These are phyloP conservation scores for Epichloe brachyelytri DNA, from an alignment of 2,329 filamentous ascomycete genomes.

Conservation along the genomic window DNA sequence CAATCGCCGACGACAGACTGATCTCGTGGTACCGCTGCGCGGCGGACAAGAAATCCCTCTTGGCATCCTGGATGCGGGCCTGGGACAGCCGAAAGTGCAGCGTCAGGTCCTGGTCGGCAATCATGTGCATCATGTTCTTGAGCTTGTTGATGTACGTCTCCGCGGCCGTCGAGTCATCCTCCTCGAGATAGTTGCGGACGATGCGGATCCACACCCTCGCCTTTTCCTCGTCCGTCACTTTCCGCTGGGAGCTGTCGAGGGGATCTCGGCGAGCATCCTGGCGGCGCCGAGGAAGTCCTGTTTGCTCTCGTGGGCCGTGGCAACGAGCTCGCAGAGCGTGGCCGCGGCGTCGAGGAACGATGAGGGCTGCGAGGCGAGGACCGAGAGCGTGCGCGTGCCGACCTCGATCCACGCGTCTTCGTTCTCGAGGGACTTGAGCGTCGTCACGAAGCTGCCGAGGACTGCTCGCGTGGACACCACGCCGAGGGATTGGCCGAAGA, in stretches of 20 bases:
- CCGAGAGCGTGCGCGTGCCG: slow-evolving; percentile 57
- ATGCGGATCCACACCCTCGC: slow-evolving; percentile 86
- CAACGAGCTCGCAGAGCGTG: slow-evolving; percentile 65
- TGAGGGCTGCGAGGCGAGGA: slow-evolving; percentile 48
- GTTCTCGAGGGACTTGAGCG: slow-evolving; percentile 47
- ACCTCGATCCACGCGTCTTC: slow-evolving; percentile 61
- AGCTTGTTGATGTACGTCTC: slow-evolving; percentile 87
- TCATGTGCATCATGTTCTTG: slow-evolving; percentile 78
- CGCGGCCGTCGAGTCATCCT: slow-evolving; percentile 76
- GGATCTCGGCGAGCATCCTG: slow-evolving; percentile 65
- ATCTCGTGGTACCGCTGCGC: slow-evolving; percentile 81
- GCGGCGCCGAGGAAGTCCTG: slow-evolving; percentile 75
- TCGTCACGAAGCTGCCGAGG: slow-evolving; percentile 51
- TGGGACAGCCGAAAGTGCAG: slow-evolving; percentile 85
- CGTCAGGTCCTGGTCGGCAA: slow-evolving; percentile 59
- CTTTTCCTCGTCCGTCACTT: slow-evolving; percentile 70
- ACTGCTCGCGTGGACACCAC: slow-evolving; percentile 65
- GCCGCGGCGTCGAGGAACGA: slow-evolving; percentile 77
- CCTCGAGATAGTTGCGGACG: slow-evolving; percentile 85
- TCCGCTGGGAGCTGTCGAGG: slow-evolving; percentile 77
- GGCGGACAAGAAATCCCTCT: slow-evolving; percentile 79
- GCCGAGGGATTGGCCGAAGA: slow-evolving; percentile 57
- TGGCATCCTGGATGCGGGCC: slow-evolving; percentile 84
- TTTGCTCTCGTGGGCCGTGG: slow-evolving; percentile 67
- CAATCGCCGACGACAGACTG: slow-evolving; percentile 63